A percentile compares a stretch with the other conserved stretches of the same genome.
Evolutionary conservation across 306 rosid species (phyloP).

Genomic region (Vigna unguiculata): DNA sequence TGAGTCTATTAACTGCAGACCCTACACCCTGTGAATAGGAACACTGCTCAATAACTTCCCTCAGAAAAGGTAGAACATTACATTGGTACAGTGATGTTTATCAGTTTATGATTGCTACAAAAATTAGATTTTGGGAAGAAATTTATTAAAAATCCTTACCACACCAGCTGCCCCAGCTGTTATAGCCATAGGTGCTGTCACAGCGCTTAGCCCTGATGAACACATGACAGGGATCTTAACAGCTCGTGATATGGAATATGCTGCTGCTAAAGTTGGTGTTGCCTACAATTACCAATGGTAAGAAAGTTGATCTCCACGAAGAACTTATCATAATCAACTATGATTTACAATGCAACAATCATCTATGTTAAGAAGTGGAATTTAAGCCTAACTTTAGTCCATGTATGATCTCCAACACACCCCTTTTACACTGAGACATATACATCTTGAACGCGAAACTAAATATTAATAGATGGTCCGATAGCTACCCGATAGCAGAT

Average conservation of each 20-base stretch:
- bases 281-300: conserved; percentile 57
- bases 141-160: conserved; percentile 54
- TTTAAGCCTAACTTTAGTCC: too few relatives aligned
- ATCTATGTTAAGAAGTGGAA: too few relatives aligned
- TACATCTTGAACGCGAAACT: too few relatives aligned
- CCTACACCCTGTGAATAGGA: conserved; percentile 76
- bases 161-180: conserved; percentile 96
- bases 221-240: conserved; percentile 92
- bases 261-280: conserved; percentile 90
- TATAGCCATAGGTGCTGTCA: conserved; percentile 94
- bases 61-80: background rate
- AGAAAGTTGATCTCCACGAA: conserved; percentile 6
- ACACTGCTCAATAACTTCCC: conserved; percentile 17
- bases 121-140: background rate
- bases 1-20: conserved; percentile 88
- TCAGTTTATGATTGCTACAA: conserved; percentile 9
- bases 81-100: background rate
- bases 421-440: too few relatives aligned
- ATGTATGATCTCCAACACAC: too few relatives aligned
- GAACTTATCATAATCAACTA: conserved; percentile 18
- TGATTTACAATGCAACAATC: background rate
- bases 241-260: conserved; percentile 87
- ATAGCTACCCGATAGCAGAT: too few relatives aligned
- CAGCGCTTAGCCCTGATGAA: conserved; percentile 84
- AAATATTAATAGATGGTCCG: too few relatives aligned